These are phyloP conservation scores for Aspergillus quadricinctus DNA, from an alignment of 2,329 filamentous ascomycete genomes.

Conservation along the genomic window DNA sequence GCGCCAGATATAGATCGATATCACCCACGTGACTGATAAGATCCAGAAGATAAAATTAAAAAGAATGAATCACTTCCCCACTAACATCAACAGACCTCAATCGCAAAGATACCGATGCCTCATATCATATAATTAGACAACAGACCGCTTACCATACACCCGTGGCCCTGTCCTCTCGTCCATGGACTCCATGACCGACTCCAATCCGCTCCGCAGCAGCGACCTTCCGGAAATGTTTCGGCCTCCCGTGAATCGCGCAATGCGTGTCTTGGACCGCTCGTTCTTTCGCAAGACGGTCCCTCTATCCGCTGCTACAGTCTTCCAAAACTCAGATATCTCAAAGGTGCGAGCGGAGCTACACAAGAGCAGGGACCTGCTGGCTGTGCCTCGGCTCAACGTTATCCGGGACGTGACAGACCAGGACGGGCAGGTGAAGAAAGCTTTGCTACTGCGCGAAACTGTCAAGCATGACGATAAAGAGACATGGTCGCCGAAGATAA, in stretches of 20 bases:
- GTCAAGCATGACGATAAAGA: constrained; percentile 51
- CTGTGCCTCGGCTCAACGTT: constrained; percentile 58
- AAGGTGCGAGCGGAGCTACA: constrained; percentile 64
- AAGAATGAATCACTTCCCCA: neutral
- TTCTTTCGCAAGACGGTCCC: constrained; percentile 76
- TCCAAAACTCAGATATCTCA: constrained; percentile 70
- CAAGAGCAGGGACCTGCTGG: constrained; percentile 62
- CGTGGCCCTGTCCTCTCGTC: constrained; percentile 1
- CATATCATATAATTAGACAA: neutral
- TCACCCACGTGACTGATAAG: constrained; percentile 24
- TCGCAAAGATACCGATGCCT: neutral
- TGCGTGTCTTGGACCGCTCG: constrained; percentile 73
- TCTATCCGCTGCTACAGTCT: constrained; percentile 72
- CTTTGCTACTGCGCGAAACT: constrained; percentile 35
- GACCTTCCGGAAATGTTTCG: constrained; percentile 57
- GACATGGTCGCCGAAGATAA: constrained; percentile 71
- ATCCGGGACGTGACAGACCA: constrained; percentile 57
- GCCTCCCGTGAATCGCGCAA: constrained; percentile 74
- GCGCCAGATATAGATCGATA: neutral
- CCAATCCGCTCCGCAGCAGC: constrained; percentile 19
- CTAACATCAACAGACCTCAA: neutral
- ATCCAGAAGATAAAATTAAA: constrained; percentile 1
- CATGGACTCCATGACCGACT: constrained; percentile 11
- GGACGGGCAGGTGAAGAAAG: constrained; percentile 40
- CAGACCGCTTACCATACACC: neutral